These are phyloP conservation scores for Zoysia matrella DNA, from an alignment of 202 grass and related monocot species.

Conservation along the genomic window DNA sequence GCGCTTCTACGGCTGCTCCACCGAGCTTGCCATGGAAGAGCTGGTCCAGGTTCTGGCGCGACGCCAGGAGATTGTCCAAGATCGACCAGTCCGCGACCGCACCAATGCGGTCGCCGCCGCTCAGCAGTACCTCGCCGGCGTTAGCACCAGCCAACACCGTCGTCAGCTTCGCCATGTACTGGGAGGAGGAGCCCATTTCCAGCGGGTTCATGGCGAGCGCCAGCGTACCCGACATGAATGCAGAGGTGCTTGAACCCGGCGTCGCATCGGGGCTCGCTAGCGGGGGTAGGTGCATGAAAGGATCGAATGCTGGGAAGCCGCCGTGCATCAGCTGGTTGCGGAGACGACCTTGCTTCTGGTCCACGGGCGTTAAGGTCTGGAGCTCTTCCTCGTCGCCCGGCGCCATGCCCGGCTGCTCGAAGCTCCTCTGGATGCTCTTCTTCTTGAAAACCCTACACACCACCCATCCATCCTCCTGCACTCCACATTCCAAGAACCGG, in stretches of 20 bases:
- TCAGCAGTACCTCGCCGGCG: conserved; percentile 34
- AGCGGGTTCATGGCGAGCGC: conserved; percentile 43
- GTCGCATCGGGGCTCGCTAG: conserved; percentile 57
- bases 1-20: conserved; percentile 13
- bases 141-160: conserved; percentile 30
- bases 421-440: conserved; percentile 75
- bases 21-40: conserved; percentile 68
- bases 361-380: conserved; percentile 36
- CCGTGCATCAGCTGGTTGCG: conserved; percentile 46
- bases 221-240: conserved; percentile 25
- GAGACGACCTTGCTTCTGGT: conserved; percentile 57
- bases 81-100: conserved; percentile 78
- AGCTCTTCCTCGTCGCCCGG: conserved; percentile 48
- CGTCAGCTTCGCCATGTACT: conserved; percentile 65
- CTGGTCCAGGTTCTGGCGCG: conserved; percentile 79
- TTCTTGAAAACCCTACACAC: conserved; percentile 97
- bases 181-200: conserved; percentile 47
- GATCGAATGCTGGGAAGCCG: conserved; percentile 46
- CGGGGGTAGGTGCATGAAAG: conserved; percentile 77
- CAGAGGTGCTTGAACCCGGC: neutral
- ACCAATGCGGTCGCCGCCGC: conserved; percentile 14
- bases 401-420: conserved; percentile 54
- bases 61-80: conserved; percentile 85
- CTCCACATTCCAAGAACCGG: conserved; percentile 25
- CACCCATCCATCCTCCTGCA: conserved; percentile 93